Evolutionary conservation across 495 filamentous ascomycete species (phyloP).

Genomic region (Filosporella fistucella): DNA sequence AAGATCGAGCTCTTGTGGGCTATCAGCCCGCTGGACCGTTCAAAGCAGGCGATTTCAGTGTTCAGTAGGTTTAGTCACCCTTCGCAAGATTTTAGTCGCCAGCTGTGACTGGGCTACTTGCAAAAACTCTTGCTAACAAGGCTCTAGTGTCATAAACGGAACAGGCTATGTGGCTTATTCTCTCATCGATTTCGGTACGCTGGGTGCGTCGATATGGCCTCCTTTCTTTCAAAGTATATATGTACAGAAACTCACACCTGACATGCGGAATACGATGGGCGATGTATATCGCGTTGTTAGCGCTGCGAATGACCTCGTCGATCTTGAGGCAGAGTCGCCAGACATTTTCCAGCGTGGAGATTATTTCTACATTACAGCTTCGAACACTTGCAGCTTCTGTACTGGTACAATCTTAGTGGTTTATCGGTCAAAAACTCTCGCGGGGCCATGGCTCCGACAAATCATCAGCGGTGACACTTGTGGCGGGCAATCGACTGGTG

Average conservation of each 20-base stretch:
- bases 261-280: conserved; percentile 15
- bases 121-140: too few relatives aligned
- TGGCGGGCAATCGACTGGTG: conserved; percentile 13
- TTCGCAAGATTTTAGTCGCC: too few relatives aligned
- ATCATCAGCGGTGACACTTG: conserved; percentile 15
- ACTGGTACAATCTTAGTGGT: conserved; percentile 15
- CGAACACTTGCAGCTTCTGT: conserved; percentile 19
- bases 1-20: conserved; percentile 10
- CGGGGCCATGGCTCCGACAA: conserved; percentile 11
- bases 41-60: conserved; percentile 13
- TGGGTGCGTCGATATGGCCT: conserved; percentile 17
- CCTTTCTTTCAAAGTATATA: conserved; percentile 18
- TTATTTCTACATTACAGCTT: conserved; percentile 18
- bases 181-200: conserved; percentile 13
- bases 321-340: conserved; percentile 14
- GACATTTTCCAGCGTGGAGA: conserved; percentile 20
- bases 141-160: conserved; percentile 15
- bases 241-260: conserved; percentile 13
- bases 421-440: conserved; percentile 9
- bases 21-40: conserved; percentile 15
- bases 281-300: conserved; percentile 8
- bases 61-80: too few relatives aligned
- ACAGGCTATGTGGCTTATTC: conserved; percentile 15
- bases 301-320: conserved; percentile 10
- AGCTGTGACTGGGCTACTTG: too few relatives aligned